Base-by-base conservation (phyloP, 2,329 filamentous ascomycete species). In the Pezicula radicicola region DNA sequence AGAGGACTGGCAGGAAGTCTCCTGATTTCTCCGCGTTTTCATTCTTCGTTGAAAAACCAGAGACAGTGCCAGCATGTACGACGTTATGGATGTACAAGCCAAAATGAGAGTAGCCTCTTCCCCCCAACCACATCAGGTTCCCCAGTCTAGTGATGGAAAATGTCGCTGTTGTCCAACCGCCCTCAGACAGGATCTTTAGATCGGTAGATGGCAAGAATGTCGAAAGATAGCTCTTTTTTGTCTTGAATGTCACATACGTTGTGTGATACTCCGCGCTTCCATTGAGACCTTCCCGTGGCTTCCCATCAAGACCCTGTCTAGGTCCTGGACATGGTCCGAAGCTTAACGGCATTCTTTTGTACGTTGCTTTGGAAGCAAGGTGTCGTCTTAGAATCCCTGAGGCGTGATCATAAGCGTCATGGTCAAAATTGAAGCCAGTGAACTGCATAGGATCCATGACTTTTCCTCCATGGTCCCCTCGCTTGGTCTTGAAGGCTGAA, bases 41-140 rank as follows among this genome's bases (percentile, higher is more conserved):
- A 3, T 64, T 57, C 50, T 72, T 74, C 73, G 55, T 78, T 79
- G 7, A 82, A 65, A 0, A 75, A 75, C 9, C 77, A 66, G 52
- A 75, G 72, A 16, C 64, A 68, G 58, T 80, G 80, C 4, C 77
- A 76, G 2, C 53, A 56, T 83, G 83, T 53, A 81, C 66, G 1
- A 86, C 77, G 0, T 79, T 81, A 53, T 87, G 82, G 15, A 87
- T 75, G 61, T 81, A 85, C 1, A 87, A 70, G 0, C 81, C 81
- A 15, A 81, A 69, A 57, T 77, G 74, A 33, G 68, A 73, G 63
- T 86, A 87, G 1, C 82, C 81, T 1, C 70, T 66, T 3, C 83
- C 82, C 3, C 79, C 81, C 0, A 87, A 74, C 82, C 83, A 87
- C 36, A 76, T 71, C 70, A 87, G 74, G 2, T 76, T 75, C 36